Conservation (phyloP, 2,329 filamentous ascomycete species). For the Clonostachys solani region DNA sequence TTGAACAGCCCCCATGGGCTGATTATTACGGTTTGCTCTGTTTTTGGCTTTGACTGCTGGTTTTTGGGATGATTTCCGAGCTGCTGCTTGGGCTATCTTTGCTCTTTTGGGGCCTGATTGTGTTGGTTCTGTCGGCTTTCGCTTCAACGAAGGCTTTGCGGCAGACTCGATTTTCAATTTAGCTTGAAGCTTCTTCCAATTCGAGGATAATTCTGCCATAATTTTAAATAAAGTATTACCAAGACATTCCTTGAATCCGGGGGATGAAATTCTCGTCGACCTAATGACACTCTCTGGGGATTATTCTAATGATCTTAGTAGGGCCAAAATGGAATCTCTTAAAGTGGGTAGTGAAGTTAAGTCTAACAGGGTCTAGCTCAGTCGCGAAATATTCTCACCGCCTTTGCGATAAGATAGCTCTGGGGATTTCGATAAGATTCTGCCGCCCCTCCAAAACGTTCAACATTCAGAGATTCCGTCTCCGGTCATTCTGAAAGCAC, state of each 20-base stretch:
- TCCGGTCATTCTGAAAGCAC: too few species aligned
- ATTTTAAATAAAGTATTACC: neutral
- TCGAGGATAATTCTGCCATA: conserved; percentile 54
- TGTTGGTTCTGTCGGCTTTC: conserved; percentile 27
- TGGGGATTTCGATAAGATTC: conserved; percentile 6
- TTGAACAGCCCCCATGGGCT: conserved; percentile 51
- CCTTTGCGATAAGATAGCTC: conserved; percentile 13
- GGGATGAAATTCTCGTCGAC: too few species aligned
- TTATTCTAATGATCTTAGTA: too few species aligned
- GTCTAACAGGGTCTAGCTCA: too few species aligned
- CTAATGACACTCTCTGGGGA: too few species aligned
- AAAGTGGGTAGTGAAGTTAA: too few species aligned
- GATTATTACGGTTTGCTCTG: neutral
- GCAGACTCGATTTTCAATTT: conserved; percentile 45
- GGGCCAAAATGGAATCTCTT: too few species aligned
- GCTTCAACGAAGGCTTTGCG: conserved; percentile 31
- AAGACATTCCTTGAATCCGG: too few species aligned
- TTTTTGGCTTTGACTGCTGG: conserved; percentile 8
- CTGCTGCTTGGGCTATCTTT: conserved; percentile 12
- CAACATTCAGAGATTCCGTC: neutral
- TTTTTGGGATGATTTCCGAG: conserved; percentile 6
- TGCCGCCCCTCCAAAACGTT: conserved; percentile 17
- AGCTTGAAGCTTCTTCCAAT: conserved; percentile 76
- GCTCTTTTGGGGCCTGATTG: conserved; percentile 8
- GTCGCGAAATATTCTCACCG: conserved; percentile 9